Conservation (phyloP, 257 asterid genomes). For the Perilla frutescens region DNA sequence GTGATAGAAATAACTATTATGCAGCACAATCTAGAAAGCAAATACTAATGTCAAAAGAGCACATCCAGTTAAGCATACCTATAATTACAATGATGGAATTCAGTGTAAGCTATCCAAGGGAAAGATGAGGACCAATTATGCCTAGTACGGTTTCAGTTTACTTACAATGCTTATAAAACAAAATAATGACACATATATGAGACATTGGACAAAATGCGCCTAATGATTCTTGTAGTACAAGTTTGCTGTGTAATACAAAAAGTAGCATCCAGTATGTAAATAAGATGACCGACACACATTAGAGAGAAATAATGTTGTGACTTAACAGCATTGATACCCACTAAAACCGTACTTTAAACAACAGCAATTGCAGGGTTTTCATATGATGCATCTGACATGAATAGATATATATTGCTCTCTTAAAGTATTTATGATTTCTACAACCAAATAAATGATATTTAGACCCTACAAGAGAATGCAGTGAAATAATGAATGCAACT, state of each 20-base stretch:
- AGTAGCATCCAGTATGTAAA: not conserved
- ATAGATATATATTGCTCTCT: not conserved
- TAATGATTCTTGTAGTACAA: not conserved
- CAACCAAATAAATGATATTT: not conserved
- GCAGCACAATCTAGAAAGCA: not conserved
- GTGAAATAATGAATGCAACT: slow-evolving; percentile 14
- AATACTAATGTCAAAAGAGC: too few relatives aligned
- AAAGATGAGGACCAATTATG: not conserved
- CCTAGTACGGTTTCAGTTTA: not conserved
- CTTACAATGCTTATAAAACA: not conserved
- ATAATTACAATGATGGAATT: not conserved
- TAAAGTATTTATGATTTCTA: not conserved
- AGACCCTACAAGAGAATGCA: slow-evolving; percentile 1
- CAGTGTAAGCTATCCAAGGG: not conserved
- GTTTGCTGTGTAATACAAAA: not conserved
- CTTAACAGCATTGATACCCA: not conserved
- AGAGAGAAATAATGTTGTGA: not conserved
- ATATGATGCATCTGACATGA: not conserved
- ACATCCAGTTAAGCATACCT: not conserved
- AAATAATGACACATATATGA: not conserved
- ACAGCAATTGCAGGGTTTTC: not conserved
- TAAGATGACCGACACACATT: not conserved
- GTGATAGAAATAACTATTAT: not conserved
- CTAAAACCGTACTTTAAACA: not conserved
- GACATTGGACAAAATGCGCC: not conserved